phyloP scores from a whole-genome alignment of 129 eudicot genomes.

The Deinandra increscens region DNA sequence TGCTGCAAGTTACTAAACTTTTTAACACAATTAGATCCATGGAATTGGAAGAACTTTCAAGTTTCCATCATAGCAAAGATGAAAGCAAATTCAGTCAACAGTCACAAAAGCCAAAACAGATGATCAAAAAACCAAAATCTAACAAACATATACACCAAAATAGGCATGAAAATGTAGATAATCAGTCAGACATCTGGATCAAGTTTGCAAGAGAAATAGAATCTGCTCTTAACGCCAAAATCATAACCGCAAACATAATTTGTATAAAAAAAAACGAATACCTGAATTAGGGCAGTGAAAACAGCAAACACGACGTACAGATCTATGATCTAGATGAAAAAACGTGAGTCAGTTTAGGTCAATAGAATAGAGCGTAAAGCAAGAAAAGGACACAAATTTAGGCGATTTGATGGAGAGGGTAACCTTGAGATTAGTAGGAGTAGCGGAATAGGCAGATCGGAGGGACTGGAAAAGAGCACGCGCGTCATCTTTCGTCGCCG shows the following conservation, averaged over 20 bases:
- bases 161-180: background rate
- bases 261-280: constrained; percentile 15
- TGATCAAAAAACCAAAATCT: background rate
- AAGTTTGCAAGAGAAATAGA: background rate
- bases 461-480: constrained; percentile 82
- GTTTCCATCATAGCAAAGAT: constrained; percentile 13
- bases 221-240: background rate
- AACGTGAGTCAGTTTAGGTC: background rate
- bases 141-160: background rate
- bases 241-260: background rate
- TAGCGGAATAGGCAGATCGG: constrained; percentile 82
- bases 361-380: background rate
- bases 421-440: constrained; percentile 86
- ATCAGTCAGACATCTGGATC: no score
- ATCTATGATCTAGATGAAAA: constrained; percentile 71
- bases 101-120: background rate
- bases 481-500: constrained; percentile 77
- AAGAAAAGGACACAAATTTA: background rate
- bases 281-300: constrained; percentile 87
- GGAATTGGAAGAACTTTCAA: background rate
- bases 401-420: background rate
- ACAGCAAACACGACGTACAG: constrained; percentile 76
- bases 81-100: background rate
- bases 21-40: background rate
- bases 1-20: background rate